A percentile compares a stretch with the other conserved stretches of the same genome.
These are phyloP conservation scores for Talaromyces sp. DNA, from an alignment of 2,329 filamentous ascomycete genomes.

Conservation along the genomic window DNA sequence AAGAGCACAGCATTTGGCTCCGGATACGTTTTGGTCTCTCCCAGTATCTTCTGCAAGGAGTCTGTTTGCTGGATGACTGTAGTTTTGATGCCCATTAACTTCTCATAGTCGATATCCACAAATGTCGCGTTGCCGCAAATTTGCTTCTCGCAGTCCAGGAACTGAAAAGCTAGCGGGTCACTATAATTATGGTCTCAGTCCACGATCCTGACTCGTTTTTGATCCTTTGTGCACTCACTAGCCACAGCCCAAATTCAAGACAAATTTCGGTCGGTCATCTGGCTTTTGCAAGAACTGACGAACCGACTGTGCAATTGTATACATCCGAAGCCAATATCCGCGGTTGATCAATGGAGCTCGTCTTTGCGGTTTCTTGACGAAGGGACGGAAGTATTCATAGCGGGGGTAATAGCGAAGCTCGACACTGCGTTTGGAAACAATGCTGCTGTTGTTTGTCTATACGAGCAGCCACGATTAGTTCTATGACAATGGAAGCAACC, in stretches of 20 bases:
- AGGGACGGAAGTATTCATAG: slow-evolving; percentile 79
- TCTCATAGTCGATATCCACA: slow-evolving; percentile 80
- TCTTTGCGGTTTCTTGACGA: slow-evolving; percentile 76
- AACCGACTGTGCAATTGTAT: slow-evolving; percentile 71
- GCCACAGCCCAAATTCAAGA: slow-evolving; percentile 84
- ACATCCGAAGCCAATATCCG: slow-evolving; percentile 81
- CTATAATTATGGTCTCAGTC: slow-evolving; percentile 43
- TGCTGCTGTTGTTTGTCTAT: slow-evolving; percentile 84
- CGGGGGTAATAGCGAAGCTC: slow-evolving; percentile 79
- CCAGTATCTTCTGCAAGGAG: slow-evolving; percentile 52
- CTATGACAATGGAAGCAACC: background rate
- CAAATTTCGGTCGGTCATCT: slow-evolving; percentile 57
- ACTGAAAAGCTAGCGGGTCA: slow-evolving; percentile 82
- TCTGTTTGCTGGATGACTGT: slow-evolving; percentile 60
- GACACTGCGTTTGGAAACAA: slow-evolving; percentile 89
- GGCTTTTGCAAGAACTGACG: slow-evolving; percentile 62
- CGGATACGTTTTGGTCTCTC: slow-evolving; percentile 35
- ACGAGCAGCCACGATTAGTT: background rate
- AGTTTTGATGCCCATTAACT: slow-evolving; percentile 70
- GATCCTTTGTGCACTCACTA: slow-evolving; percentile 58
- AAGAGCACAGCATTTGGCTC: slow-evolving; percentile 46
- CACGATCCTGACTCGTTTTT: slow-evolving; percentile 12
- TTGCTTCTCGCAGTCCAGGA: slow-evolving; percentile 60
- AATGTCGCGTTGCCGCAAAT: slow-evolving; percentile 59
- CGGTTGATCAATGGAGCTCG: slow-evolving; percentile 86